These are phyloP conservation scores for Protomyces macrosporus DNA, from an alignment of 1,139 yeast genomes.

Conservation along the genomic window DNA sequence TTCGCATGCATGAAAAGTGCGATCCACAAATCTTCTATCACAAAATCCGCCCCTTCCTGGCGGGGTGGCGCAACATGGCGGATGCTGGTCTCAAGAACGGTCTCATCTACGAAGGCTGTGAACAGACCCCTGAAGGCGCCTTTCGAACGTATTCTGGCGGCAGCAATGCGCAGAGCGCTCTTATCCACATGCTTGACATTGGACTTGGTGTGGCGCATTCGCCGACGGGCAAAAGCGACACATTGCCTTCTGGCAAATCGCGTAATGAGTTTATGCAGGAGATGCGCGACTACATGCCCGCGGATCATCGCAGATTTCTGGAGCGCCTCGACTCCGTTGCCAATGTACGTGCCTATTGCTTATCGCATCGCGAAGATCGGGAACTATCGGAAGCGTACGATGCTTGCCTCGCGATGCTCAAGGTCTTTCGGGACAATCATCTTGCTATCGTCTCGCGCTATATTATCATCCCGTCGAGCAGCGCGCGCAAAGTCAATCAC, in stretches of 20 bases:
- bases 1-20: constrained; percentile 89
- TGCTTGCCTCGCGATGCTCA: constrained; percentile 84
- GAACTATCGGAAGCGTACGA: constrained; percentile 57
- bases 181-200: constrained; percentile 80
- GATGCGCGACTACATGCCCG: constrained; percentile 88
- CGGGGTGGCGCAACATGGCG: constrained; percentile 92
- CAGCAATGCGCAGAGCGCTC: constrained; percentile 86
- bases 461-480: constrained; percentile 65
- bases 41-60: constrained; percentile 79
- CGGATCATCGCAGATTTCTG: constrained; percentile 70
- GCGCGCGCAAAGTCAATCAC: constrained; percentile 36
- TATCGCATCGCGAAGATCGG: constrained; percentile 51
- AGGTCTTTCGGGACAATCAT: constrained; percentile 84
- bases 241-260: constrained; percentile 35
- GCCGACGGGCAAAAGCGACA: constrained; percentile 49
- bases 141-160: constrained; percentile 77
- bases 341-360: constrained; percentile 60
- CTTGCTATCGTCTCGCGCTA: constrained; percentile 87
- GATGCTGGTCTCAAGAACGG: constrained; percentile 68
- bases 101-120: constrained; percentile 32
- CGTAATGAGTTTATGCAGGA: constrained; percentile 66
- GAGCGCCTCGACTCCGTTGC: constrained; percentile 53
- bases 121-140: constrained; percentile 43
- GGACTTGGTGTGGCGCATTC: constrained; percentile 69
- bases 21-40: constrained; percentile 88